Base-by-base conservation (phyloP, 768 basidiomycete genomes). In the Sistotremastrum niveocremeum region DNA sequence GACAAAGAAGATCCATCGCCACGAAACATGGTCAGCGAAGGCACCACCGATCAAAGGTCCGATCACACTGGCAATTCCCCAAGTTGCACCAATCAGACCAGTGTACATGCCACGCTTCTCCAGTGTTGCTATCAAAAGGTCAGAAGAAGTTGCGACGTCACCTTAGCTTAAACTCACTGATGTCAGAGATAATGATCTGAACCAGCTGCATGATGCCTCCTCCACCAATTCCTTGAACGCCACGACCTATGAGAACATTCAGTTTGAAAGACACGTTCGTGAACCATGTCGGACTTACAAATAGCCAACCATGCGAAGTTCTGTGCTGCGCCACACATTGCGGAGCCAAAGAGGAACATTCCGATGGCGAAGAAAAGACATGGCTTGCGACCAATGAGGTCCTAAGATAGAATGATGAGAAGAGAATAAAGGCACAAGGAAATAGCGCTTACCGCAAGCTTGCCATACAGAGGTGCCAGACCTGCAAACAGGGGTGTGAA, bases 31-130 rank as follows among this genome's bases (percentile, higher is more conserved):
- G 37, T 64, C 62, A 0, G 65, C 56, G n/a, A 69, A 54, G 35
- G 46, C 51, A 31, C 62, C 64, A 6, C 60, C 42, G 12, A 66
- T 41, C 7, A 74, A 56, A 2, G 73, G 73, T 7, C 71, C 72
- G 5, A 70, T 39, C 4, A 68, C 65, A 43, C 65, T 12, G 52
- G 0, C 59, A 57, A 12, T 55, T 37, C 2, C 66, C 58, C 61
- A 64, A 2, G 57, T 54, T 0, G 59, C 57, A 9, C 61, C 56
- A 28, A 57, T 52, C 28, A 52, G 42, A n/a, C 56, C 62, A 30
- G 57, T 52, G 41, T 56, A 63, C 20, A 54, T 52, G 2, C 63
- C 65, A 39, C 65, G 51, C 37, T 48, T 43, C 41, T 51, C 50
- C 6, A 51, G 47, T 2, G 47, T 35, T 8, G 47, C 47, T 48